Evolutionary conservation across 2,329 filamentous ascomycete species (phyloP), one percentile per base, ranked within the genome.

Genomic region (Bipolaris sorokiniana): DNA sequence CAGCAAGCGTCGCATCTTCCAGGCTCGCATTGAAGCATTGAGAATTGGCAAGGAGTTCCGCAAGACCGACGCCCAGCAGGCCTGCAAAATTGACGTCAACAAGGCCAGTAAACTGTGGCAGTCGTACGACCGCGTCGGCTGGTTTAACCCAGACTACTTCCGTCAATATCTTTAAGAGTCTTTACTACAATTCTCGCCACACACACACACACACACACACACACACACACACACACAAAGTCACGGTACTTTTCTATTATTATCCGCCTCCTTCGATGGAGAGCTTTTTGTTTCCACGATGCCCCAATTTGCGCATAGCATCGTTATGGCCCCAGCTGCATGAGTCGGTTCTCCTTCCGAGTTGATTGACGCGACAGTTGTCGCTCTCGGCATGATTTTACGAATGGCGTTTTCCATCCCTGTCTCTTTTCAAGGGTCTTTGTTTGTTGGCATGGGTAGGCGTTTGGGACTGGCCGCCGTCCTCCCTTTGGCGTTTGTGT

Each of bases 21-120:
- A 89, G 52, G 87, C 87, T 48, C 87, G 91, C 38, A 84, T 94
- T 33, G 85, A 89, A 58, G 85, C 88, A 2, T 79, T 87, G 36
- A 78, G 81, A 54, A 87, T 86, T 34, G 84, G 85, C 72, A 95
- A 96, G 77, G 90, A 93, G 70, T 97, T 97, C 76, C 88, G 91
- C 75, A 97, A 97, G 84, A 98, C 94, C 1, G 91, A 97, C 73
- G 92, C 92, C 5, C 94, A 98, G 76, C 91, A 96, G 75, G 92
- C 91, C n/a, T 96, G 92, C 84, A 96, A 96, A 81, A 97, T 97
- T 63, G 94, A 98, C 70, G 94, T 98, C 75, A 97, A 97, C 82
- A 98, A 97, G 81, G 92, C 93, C 3, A 96, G 91, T 64, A 94
- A 94, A 76, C 82, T 98, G 45, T 97, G 92, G 90, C 88, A 88